phyloP scores from a whole-genome alignment of 2,329 filamentous ascomycete species.

The Neonectria ditissima region DNA sequence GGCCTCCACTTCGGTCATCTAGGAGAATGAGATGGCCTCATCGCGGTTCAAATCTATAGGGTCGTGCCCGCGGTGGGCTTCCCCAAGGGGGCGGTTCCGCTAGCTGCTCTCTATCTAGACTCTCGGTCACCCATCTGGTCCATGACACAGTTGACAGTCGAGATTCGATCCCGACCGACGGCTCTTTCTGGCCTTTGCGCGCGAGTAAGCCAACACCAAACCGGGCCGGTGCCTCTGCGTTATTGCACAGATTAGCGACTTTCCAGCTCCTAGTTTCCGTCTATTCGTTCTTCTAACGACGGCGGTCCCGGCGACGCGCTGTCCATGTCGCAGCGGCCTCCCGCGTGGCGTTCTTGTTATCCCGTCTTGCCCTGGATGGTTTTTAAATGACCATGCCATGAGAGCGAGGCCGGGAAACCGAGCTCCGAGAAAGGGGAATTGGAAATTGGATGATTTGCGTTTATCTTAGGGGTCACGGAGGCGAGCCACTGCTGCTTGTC shows the following conservation, averaged over 20 bases:
- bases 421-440: conserved; percentile 1
- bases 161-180: conserved; percentile 21
- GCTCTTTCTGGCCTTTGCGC: conserved; percentile 17
- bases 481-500: background rate
- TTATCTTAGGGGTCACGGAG: conserved; percentile 5
- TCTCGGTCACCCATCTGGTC: conserved; percentile 29
- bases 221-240: background rate
- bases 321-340: conserved; percentile 15
- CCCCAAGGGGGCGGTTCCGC: conserved; percentile 6
- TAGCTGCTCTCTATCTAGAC: conserved; percentile 11
- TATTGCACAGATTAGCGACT: conserved; percentile 1
- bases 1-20: background rate
- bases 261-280: conserved; percentile 1
- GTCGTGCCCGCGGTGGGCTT: conserved; percentile 2
- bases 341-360: conserved; percentile 16
- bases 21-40: conserved; percentile 1
- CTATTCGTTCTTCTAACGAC: conserved; percentile 9
- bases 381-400: conserved; percentile 25
- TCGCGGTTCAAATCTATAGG: background rate
- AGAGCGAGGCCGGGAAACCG: conserved; percentile 14
- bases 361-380: conserved; percentile 2
- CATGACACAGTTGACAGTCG: background rate
- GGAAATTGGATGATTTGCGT: conserved; percentile 17
- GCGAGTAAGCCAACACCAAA: conserved; percentile 6
- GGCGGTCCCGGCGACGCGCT: conserved; percentile 9